A percentile compares a stretch with the other conserved stretches of the same genome.
Evolutionary conservation across 768 basidiomycete species (phyloP).

Genomic region (Harrya chromipes): DNA sequence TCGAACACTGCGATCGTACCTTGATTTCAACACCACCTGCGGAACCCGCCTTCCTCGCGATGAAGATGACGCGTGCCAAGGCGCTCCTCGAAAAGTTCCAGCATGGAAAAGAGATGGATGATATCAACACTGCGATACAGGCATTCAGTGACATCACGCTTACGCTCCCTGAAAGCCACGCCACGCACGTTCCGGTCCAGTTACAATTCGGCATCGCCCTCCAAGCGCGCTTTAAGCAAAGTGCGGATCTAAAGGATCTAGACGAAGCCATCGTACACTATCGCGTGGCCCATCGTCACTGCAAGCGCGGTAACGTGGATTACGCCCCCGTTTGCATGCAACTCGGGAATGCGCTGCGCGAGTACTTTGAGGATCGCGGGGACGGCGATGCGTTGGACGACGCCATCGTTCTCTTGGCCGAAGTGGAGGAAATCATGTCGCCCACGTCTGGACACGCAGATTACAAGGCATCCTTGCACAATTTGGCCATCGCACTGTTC

Average conservation of each 20-base stretch:
- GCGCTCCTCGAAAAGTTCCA: slow-evolving; percentile 14
- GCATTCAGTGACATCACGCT: slow-evolving; percentile 13
- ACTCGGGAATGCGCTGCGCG: slow-evolving; percentile 15
- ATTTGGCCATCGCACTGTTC: slow-evolving; percentile 13
- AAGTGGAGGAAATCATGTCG: slow-evolving; percentile 16
- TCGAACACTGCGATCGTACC: slow-evolving; percentile 21
- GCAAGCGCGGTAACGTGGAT: slow-evolving; percentile 5
- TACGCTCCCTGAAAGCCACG: slow-evolving; percentile 10
- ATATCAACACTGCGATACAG: slow-evolving; percentile 9
- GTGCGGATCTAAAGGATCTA: slow-evolving; percentile 11
- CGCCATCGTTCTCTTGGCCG: slow-evolving; percentile 20
- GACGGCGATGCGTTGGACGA: slow-evolving; percentile 20
- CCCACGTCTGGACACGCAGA: not conserved
- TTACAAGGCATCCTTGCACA: slow-evolving; percentile 4
- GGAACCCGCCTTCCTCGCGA: not conserved
- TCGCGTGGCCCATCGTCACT: slow-evolving; percentile 11
- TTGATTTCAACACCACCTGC: slow-evolving; percentile 2
- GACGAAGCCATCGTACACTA: slow-evolving; percentile 21
- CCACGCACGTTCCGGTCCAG: slow-evolving; percentile 3
- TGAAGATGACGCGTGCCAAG: slow-evolving; percentile 14
- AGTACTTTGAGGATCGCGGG: slow-evolving; percentile 10
- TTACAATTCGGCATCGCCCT: slow-evolving; percentile 20
- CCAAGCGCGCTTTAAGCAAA: slow-evolving; percentile 11
- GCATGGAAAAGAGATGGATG: slow-evolving; percentile 4
- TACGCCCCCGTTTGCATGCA: slow-evolving; percentile 11